phyloP scores from a whole-genome alignment of 257 asterid species.

The Nicotiana noctiflora region DNA sequence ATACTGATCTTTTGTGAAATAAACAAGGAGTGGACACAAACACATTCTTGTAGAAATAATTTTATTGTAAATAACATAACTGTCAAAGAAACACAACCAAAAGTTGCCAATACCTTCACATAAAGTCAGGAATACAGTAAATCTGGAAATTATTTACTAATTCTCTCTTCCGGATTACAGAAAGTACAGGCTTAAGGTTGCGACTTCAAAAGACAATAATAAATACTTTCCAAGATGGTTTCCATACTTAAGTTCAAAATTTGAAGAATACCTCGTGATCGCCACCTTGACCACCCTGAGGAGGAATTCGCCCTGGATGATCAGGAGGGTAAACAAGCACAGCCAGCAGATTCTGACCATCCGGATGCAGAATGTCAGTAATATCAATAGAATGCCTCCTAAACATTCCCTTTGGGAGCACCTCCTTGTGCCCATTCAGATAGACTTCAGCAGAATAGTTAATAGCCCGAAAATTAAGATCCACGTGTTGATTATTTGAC shows the following conservation, averaged over 20 bases:
- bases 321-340: constrained; percentile 95
- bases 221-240: background rate
- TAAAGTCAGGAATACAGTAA: background rate
- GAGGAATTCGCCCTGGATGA: constrained; percentile 93
- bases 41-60: background rate
- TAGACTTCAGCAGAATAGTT: constrained; percentile 92
- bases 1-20: background rate
- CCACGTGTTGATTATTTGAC: constrained; percentile 55
- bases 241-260: background rate
- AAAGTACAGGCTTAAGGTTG: background rate
- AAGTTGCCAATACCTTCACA: background rate
- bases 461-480: constrained; percentile 79
- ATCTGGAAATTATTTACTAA: background rate
- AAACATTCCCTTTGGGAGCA: constrained; percentile 95
- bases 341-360: constrained; percentile 74
- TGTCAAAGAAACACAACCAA: background rate
- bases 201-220: background rate
- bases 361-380: constrained; percentile 49
- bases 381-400: constrained; percentile 79
- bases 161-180: background rate
- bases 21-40: background rate
- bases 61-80: background rate
- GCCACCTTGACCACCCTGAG: constrained; percentile 97
- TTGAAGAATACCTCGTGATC: constrained; percentile 82
- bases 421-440: constrained; percentile 79